Conservation (phyloP, 2,329 filamentous ascomycete genomes). For the Cercospora nicotianae region DNA sequence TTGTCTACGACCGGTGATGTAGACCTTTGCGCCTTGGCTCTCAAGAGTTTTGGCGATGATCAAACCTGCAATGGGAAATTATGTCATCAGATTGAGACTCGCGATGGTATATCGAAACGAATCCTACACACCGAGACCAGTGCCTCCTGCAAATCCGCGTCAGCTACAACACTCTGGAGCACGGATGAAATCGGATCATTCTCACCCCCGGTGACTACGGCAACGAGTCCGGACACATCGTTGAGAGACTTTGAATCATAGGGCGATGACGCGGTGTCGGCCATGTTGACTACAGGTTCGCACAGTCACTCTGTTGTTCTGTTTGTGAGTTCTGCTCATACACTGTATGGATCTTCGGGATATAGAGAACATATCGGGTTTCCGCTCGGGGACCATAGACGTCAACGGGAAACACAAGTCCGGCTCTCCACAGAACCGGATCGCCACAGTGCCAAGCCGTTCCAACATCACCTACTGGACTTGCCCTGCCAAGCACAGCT, state of each 20-base stretch:
- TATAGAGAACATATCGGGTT: background rate
- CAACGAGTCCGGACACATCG: constrained; percentile 35
- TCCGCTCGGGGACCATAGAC: background rate
- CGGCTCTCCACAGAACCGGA: background rate
- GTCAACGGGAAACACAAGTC: background rate
- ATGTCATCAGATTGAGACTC: constrained; percentile 1
- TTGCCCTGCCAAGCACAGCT: background rate
- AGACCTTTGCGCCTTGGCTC: constrained; percentile 46
- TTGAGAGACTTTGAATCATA: constrained; percentile 29
- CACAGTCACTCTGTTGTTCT: background rate
- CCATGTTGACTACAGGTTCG: background rate
- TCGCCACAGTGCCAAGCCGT: background rate
- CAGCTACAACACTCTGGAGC: background rate
- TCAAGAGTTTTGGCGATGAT: constrained; percentile 46
- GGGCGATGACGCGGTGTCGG: constrained; percentile 25
- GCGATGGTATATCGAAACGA: background rate
- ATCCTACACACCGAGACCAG: constrained; percentile 6
- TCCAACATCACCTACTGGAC: background rate
- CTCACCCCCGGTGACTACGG: constrained; percentile 36
- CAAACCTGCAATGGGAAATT: constrained; percentile 27
- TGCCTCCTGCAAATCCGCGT: constrained; percentile 2
- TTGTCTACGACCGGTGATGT: constrained; percentile 47
- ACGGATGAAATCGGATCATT: background rate
- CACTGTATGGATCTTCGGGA: background rate
- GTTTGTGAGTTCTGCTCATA: background rate